These are phyloP conservation scores for Adansonia gregorii DNA, from an alignment of 441 rosid species.

Conservation along the genomic window DNA sequence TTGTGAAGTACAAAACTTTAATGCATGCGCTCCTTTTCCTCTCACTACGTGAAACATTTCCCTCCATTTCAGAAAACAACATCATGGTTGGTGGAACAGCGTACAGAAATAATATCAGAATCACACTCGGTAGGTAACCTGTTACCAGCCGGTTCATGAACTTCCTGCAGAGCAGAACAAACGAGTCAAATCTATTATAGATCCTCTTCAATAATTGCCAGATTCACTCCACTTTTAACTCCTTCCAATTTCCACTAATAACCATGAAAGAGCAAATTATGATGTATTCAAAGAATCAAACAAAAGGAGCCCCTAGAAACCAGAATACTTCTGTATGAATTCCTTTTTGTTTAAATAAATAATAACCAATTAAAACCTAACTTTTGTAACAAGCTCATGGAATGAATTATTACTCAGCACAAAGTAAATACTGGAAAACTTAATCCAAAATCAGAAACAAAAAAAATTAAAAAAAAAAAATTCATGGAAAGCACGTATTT, in stretches of 20 bases:
- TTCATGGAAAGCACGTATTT: not conserved
- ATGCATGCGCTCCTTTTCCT: slow-evolving; percentile 88
- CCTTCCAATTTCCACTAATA: not conserved
- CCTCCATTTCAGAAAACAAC: slow-evolving; percentile 80
- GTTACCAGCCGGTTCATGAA: slow-evolving; percentile 66
- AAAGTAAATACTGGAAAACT: slow-evolving; percentile 1
- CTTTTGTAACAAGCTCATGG: not conserved
- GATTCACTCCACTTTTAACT: not conserved
- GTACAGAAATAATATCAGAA: slow-evolving; percentile 64
- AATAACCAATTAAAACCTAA: not conserved
- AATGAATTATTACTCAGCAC: not conserved
- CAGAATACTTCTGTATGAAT: not conserved
- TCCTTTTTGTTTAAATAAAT: not conserved
- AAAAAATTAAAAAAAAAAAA: not conserved
- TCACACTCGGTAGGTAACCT: slow-evolving; percentile 94
- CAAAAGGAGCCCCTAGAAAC: not conserved
- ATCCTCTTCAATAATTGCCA: not conserved
- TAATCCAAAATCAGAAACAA: not conserved
- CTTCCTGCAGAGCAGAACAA: slow-evolving; percentile 52
- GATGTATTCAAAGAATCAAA: slow-evolving; percentile 10
- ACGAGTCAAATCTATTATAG: slow-evolving; percentile 7
- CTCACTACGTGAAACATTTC: slow-evolving; percentile 68
- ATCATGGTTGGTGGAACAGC: slow-evolving; percentile 91
- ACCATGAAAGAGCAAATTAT: not conserved
- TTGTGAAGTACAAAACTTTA: slow-evolving; percentile 79